These are phyloP conservation scores for Leccinum barrowsii DNA, from an alignment of 768 basidiomycete genomes.

Conservation along the genomic window DNA sequence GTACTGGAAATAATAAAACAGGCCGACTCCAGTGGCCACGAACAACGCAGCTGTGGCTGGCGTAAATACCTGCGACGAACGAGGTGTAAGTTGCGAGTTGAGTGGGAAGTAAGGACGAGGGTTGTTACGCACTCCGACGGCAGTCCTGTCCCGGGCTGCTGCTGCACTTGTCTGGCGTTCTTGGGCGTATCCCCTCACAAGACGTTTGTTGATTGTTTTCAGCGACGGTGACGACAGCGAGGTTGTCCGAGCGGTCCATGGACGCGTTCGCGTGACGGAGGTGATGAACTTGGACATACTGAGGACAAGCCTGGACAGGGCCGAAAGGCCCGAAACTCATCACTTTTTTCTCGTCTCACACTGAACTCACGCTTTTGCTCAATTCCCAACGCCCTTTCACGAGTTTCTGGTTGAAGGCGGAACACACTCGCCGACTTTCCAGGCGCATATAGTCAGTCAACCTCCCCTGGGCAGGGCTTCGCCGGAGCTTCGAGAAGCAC, in stretches of 20 bases:
- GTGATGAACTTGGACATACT: conserved; percentile 22
- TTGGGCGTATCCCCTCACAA: conserved; percentile 16
- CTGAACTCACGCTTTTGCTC: neutral
- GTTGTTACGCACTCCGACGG: conserved; percentile 31
- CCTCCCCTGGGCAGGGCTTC: neutral
- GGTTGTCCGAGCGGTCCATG: conserved; percentile 10
- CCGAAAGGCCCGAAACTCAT: neutral
- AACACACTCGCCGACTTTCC: neutral
- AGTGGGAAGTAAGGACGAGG: neutral
- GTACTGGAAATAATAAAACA: conserved; percentile 84
- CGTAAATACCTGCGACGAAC: conserved; percentile 74
- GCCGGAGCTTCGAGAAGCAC: no score
- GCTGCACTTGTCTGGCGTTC: conserved; percentile 17
- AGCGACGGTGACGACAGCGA: neutral
- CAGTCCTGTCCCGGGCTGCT: conserved; percentile 32
- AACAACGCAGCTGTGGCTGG: conserved; percentile 82
- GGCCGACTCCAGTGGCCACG: conserved; percentile 72
- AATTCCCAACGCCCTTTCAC: neutral
- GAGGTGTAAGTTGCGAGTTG: neutral
- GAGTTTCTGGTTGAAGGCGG: neutral
- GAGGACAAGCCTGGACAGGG: neutral
- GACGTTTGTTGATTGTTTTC: neutral
- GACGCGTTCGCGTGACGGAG: conserved; percentile 15
- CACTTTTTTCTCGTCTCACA: neutral
- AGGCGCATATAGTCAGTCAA: neutral